Evolutionary conservation across 441 rosid species (phyloP).

Genomic region (Pelargonium citronellum): DNA sequence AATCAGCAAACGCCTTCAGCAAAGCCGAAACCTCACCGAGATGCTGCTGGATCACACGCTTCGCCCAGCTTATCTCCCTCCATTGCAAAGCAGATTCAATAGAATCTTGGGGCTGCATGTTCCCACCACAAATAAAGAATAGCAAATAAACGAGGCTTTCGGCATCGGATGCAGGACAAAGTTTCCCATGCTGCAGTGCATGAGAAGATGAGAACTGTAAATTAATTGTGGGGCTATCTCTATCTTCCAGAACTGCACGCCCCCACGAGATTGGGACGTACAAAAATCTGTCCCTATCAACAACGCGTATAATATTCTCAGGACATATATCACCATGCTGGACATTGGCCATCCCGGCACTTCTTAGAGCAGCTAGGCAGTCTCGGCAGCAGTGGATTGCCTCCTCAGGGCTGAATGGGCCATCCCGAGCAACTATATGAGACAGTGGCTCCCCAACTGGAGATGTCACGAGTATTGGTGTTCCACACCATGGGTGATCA

Average conservation of each 20-base stretch:
- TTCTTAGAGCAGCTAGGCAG: constrained; percentile 43
- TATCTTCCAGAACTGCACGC: constrained; percentile 58
- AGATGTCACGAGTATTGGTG: constrained; percentile 51
- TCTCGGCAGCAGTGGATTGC: constrained; percentile 53
- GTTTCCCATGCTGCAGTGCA: constrained; percentile 60
- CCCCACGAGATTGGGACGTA: constrained; percentile 55
- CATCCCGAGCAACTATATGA: constrained; percentile 35
- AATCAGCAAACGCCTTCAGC: constrained; percentile 63
- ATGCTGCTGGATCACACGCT: constrained; percentile 46
- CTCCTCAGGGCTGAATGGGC: constrained; percentile 39
- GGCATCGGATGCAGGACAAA: constrained; percentile 59
- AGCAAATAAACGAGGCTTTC: constrained; percentile 57
- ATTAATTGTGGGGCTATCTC: constrained; percentile 52
- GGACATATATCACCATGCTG: constrained; percentile 60
- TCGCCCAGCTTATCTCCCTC: constrained; percentile 60
- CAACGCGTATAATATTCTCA: constrained; percentile 42
- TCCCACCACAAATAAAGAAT: constrained; percentile 44
- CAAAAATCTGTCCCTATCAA: constrained; percentile 17
- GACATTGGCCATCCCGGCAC: constrained; percentile 45
- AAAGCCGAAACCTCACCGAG: constrained; percentile 55
- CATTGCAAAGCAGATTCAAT: constrained; percentile 62
- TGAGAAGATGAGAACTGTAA: constrained; percentile 56
- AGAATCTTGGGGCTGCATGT: constrained; percentile 44
- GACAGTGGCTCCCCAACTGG: constrained; percentile 59
- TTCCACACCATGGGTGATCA: constrained; percentile 60